phyloP scores from a whole-genome alignment of 2,329 filamentous ascomycete genomes.

The Arachnopeziza araneosa region DNA sequence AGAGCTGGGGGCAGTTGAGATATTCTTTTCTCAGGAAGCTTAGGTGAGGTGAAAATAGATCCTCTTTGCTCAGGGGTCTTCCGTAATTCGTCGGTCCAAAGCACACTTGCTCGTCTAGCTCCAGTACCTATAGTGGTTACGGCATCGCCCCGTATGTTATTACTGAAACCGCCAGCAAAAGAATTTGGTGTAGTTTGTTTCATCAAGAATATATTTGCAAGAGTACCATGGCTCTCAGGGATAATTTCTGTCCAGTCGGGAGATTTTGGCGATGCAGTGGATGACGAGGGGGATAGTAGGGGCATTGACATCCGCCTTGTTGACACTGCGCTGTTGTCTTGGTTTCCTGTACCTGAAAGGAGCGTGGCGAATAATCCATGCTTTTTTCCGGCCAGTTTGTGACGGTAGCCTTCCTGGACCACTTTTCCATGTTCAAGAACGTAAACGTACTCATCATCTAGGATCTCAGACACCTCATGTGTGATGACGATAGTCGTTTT shows the following conservation, averaged over 20 bases:
- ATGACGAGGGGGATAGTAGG: not conserved
- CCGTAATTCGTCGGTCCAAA: slow-evolving; percentile 16
- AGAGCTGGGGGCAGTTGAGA: not conserved
- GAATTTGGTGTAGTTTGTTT: not conserved
- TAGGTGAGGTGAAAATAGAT: not conserved
- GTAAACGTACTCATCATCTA: slow-evolving; percentile 68
- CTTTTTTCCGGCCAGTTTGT: slow-evolving; percentile 43
- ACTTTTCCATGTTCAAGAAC: slow-evolving; percentile 67
- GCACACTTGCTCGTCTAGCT: slow-evolving; percentile 15
- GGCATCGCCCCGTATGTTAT: not conserved
- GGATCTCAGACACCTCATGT: slow-evolving; percentile 77
- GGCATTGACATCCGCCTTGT: not conserved
- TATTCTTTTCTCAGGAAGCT: not conserved
- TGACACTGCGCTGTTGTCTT: not conserved
- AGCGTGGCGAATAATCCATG: slow-evolving; percentile 42
- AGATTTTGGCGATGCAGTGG: not conserved
- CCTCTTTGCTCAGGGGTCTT: not conserved
- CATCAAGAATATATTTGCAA: not conserved
- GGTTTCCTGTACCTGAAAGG: slow-evolving; percentile 27
- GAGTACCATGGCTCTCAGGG: not conserved
- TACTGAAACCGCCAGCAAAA: not conserved
- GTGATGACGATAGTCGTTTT: slow-evolving; percentile 94
- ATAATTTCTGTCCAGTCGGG: not conserved
- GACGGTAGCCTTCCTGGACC: slow-evolving; percentile 62
- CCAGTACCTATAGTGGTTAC: slow-evolving; percentile 10